These are phyloP conservation scores for Echinochloa phyllopogon DNA, from an alignment of 176 grass and related monocot genomes.

Conservation along the genomic window DNA sequence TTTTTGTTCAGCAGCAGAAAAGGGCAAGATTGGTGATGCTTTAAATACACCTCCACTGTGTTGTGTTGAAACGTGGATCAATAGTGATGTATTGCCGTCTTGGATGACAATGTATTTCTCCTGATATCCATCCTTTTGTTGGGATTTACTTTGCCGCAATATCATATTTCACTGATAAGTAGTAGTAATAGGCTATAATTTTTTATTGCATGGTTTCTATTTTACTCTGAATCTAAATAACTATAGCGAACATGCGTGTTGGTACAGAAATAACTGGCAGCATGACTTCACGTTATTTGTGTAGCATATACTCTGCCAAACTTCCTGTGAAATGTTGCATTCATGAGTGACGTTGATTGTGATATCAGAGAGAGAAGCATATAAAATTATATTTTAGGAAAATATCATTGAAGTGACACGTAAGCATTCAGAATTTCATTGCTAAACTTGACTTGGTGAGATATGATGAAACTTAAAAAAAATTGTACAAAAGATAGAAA, in stretches of 20 bases:
- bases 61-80: constrained; percentile 2
- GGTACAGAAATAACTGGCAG: not conserved
- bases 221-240: not conserved
- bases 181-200: not conserved
- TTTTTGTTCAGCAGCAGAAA: constrained; percentile 61
- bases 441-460: no score
- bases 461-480: no score
- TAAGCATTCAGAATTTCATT: no score
- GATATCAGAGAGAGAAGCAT: no score
- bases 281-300: not conserved
- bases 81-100: not conserved
- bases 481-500: no score
- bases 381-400: no score
- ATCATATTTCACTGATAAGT: not conserved
- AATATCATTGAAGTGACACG: no score
- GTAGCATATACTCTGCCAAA: not conserved
- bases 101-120: not conserved
- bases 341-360: no score
- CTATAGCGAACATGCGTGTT: not conserved
- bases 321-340: no score
- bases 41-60: not conserved
- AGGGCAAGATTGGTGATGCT: constrained; percentile 27
- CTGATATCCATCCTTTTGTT: not conserved
- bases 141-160: not conserved
- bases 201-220: not conserved